Evolutionary conservation across 345 rosid genomes (phyloP), one percentile per base, ranked within the genome.

Genomic region (Psidium guajava): DNA sequence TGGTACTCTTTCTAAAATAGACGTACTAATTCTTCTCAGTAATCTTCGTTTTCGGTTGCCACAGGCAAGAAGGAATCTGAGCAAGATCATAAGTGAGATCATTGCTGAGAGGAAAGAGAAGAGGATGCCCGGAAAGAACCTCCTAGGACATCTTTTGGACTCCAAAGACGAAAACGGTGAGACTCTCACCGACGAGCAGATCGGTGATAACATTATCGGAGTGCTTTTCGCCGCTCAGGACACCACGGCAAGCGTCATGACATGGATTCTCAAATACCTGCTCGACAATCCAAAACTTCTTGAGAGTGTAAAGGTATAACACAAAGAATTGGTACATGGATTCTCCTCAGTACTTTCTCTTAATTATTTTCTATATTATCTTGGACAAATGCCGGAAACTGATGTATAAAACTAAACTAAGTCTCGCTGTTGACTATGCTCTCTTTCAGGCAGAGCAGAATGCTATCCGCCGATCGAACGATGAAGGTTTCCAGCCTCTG

Each of bases 191-290:
- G 87, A 89, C 20, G 95, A 92, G 75, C 91, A 92, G 61, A 91
- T 93, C 42, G 91, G 93, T 10, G 97, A 94, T 55, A 94, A 94
- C 92, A 90, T 92, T 58, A 92, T 94, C 1, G 97, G 97, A 83
- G 94, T 89, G 77, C 90, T 94, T 24, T 94, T 94, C 64, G 97
- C 97, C 7, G 95, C 97, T 80, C 95, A 92, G 86, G 95, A 94
- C 88, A 94, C 98, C 36, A 95, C 96, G 0, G 96, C 98, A 8
- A 93, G 95, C 82, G 91, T 87, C 90, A 86, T 93, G 94, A 93
- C 98, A n/a, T 95, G 98, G 98, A 90, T 90, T 87, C 91, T 92
- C 89, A 95, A 93, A 89, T 93, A 92, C 88, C 95, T 95, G 85
- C 96, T 93, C 85, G 98, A 91, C 85, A 92, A 93, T 87, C 94